Percentiles rank a stretch among this genome's conserved stretches.
These are phyloP conservation scores for Talaromyces piceae DNA, from an alignment of 2,329 filamentous ascomycete genomes.

Conservation along the genomic window DNA sequence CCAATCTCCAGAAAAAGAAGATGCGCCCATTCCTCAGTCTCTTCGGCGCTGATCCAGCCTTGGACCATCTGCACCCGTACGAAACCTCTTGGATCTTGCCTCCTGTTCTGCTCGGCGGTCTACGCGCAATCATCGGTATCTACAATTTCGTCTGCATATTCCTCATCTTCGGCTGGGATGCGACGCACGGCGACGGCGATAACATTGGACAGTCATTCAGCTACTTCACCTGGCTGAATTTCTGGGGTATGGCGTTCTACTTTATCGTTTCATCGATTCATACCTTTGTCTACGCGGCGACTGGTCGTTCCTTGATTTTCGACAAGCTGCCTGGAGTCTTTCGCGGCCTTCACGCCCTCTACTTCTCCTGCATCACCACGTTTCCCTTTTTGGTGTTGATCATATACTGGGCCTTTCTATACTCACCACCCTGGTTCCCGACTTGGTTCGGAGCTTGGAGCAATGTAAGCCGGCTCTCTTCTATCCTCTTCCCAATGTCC, in stretches of 20 bases:
- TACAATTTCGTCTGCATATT: slow-evolving; percentile 66
- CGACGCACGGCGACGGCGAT: slow-evolving; percentile 43
- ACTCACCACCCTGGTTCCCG: slow-evolving; percentile 45
- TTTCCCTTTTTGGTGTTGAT: slow-evolving; percentile 63
- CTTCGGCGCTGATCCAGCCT: slow-evolving; percentile 29
- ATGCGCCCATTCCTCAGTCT: slow-evolving; percentile 18
- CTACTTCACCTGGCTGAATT: slow-evolving; percentile 76
- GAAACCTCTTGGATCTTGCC: slow-evolving; percentile 75
- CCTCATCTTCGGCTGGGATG: slow-evolving; percentile 60
- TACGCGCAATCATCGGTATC: slow-evolving; percentile 36
- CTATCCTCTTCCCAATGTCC: too few relatives aligned
- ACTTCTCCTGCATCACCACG: slow-evolving; percentile 56
- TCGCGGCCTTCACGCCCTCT: slow-evolving; percentile 57
- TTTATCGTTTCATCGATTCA: slow-evolving; percentile 61
- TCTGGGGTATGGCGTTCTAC: slow-evolving; percentile 79
- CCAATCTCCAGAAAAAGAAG: not conserved
- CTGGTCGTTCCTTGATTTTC: slow-evolving; percentile 48
- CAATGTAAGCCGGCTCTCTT: slow-evolving; percentile 20
- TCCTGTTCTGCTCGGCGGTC: slow-evolving; percentile 49
- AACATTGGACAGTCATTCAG: slow-evolving; percentile 56
- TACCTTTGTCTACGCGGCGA: slow-evolving; percentile 58
- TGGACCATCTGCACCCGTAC: slow-evolving; percentile 55
- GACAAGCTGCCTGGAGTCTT: slow-evolving; percentile 53
- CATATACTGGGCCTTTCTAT: slow-evolving; percentile 63
- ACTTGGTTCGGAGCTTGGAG: slow-evolving; percentile 48